phyloP scores from a whole-genome alignment of 2,329 filamentous ascomycete species.

The Cladorrhinum sp. region DNA sequence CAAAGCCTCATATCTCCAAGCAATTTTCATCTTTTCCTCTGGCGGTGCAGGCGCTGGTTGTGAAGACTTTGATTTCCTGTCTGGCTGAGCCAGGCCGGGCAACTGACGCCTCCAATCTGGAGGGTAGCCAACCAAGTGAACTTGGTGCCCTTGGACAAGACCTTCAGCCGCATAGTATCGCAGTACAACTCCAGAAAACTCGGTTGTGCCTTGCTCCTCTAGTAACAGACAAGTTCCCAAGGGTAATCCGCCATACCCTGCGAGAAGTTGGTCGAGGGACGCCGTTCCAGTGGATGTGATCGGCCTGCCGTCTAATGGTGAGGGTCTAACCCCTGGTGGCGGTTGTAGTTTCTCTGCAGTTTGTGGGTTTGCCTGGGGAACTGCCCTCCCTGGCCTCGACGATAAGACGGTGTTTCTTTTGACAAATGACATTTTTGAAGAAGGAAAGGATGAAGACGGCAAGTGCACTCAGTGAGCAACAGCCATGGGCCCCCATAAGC shows the following conservation, averaged over 20 bases:
- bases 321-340: slow-evolving; percentile 65
- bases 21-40: slow-evolving; percentile 93
- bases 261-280: slow-evolving; percentile 79
- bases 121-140: slow-evolving; percentile 79
- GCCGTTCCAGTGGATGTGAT: slow-evolving; percentile 89
- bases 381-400: slow-evolving; percentile 31
- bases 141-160: slow-evolving; percentile 81
- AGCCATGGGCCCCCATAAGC: not conserved
- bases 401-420: slow-evolving; percentile 55
- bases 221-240: slow-evolving; percentile 78
- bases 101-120: slow-evolving; percentile 81
- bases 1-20: slow-evolving; percentile 90
- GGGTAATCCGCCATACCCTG: slow-evolving; percentile 80
- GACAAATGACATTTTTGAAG: slow-evolving; percentile 52
- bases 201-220: slow-evolving; percentile 88
- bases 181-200: slow-evolving; percentile 81
- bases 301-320: slow-evolving; percentile 79
- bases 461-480: not conserved
- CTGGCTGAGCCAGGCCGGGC: slow-evolving; percentile 62
- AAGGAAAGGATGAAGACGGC: not conserved
- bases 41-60: slow-evolving; percentile 38
- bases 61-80: slow-evolving; percentile 38
- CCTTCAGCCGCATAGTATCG: slow-evolving; percentile 93
- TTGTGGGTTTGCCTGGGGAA: slow-evolving; percentile 24
- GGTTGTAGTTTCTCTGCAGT: slow-evolving; percentile 36